Percentiles rank a stretch among this genome's conserved stretches.
phyloP scores from a whole-genome alignment of 129 eudicot species.

The Escallonia herrerae region DNA sequence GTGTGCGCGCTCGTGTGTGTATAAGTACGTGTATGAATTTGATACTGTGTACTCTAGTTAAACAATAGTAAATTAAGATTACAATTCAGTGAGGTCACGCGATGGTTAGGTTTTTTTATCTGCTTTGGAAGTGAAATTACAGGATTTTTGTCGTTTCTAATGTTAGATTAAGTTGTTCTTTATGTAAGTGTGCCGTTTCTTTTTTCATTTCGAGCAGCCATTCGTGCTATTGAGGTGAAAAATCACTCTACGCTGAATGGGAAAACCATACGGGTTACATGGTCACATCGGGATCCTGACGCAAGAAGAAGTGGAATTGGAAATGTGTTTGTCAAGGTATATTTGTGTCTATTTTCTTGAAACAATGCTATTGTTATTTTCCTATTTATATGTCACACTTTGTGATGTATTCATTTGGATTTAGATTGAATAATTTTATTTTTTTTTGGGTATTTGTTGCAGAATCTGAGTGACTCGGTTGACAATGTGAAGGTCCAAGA shows the following conservation, averaged over 20 bases:
- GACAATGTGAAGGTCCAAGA: slow-evolving; percentile 67
- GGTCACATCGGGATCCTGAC: slow-evolving; percentile 79
- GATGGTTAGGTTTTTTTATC: background rate
- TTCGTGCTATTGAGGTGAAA: slow-evolving; percentile 59
- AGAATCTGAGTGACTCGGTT: slow-evolving; percentile 67
- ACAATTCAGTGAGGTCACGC: background rate
- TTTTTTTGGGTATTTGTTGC: slow-evolving; percentile 18
- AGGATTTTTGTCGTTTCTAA: background rate
- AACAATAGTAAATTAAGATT: too few species aligned
- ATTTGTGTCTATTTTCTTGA: background rate
- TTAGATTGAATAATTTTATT: background rate
- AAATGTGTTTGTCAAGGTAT: slow-evolving; percentile 83
- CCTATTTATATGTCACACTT: background rate
- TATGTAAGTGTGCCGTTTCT: background rate
- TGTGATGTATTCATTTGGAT: background rate
- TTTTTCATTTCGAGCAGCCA: slow-evolving; percentile 36
- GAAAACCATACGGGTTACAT: slow-evolving; percentile 68
- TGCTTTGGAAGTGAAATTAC: slow-evolving; percentile 3
- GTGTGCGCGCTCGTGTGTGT: background rate
- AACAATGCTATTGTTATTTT: background rate
- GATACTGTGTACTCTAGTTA: background rate
- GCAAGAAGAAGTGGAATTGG: slow-evolving; percentile 73
- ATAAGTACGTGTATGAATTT: background rate
- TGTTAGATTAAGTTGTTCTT: background rate
- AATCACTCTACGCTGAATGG: slow-evolving; percentile 62